These are phyloP conservation scores for Pleurotus ostreatus DNA, from an alignment of 768 basidiomycete genomes.

Conservation along the genomic window DNA sequence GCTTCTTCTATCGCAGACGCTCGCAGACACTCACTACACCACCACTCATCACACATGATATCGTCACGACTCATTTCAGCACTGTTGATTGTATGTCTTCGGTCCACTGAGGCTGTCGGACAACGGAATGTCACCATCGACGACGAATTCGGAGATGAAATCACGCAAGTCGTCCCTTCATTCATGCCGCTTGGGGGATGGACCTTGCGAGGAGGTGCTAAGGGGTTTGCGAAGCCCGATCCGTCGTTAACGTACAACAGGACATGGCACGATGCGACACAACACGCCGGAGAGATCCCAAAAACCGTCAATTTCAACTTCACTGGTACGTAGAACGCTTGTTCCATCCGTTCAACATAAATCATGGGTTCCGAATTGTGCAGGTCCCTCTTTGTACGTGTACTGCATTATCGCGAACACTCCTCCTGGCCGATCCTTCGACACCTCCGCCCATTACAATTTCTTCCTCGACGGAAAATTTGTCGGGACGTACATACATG, in stretches of 20 bases:
- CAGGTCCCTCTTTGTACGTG: background rate
- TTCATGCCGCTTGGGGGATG: background rate
- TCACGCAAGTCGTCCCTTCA: background rate
- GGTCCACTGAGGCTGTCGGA: background rate
- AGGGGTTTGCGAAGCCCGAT: background rate
- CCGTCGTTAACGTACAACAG: background rate
- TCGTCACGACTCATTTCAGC: too few relatives aligned
- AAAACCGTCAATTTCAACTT: background rate
- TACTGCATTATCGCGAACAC: slow-evolving; percentile 1
- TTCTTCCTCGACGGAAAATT: background rate
- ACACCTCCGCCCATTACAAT: background rate
- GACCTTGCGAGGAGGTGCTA: background rate
- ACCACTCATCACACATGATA: too few relatives aligned
- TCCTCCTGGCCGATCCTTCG: background rate
- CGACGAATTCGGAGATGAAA: background rate
- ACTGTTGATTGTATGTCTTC: too few relatives aligned
- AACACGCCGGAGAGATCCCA: background rate
- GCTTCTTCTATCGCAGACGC: too few relatives aligned
- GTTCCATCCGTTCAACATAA: background rate
- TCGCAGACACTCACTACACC: too few relatives aligned
- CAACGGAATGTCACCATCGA: background rate
- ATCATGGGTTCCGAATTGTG: background rate
- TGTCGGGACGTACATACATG: background rate
- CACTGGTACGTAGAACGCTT: background rate
- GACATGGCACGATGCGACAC: slow-evolving; percentile 1